Evolutionary conservation across 2,329 filamentous ascomycete genomes (phyloP).

Genomic region (Grosmannia huntii): DNA sequence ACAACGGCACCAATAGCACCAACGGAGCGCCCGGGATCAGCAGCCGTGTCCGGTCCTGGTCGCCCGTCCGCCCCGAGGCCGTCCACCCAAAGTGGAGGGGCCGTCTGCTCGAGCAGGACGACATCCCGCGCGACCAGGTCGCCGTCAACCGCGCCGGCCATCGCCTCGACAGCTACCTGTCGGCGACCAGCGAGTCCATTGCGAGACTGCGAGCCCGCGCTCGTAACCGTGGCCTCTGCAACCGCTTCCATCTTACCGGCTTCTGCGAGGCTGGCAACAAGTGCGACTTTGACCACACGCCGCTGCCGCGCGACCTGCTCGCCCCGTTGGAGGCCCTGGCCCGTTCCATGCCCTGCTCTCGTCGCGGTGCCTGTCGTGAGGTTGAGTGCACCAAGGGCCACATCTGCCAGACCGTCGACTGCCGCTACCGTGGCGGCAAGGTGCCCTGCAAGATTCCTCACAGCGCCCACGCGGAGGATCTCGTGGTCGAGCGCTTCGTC

Average conservation of each 20-base stretch:
- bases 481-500: slow-evolving; percentile 4
- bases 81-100: background rate
- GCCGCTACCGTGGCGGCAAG: slow-evolving; percentile 19
- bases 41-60: background rate
- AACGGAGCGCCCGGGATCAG: no score
- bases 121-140: slow-evolving; percentile 16
- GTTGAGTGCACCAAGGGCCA: slow-evolving; percentile 17
- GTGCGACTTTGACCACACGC: slow-evolving; percentile 19
- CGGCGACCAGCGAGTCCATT: slow-evolving; percentile 8
- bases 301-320: slow-evolving; percentile 15
- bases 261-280: slow-evolving; percentile 12
- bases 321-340: slow-evolving; percentile 16
- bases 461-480: slow-evolving; percentile 13
- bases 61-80: background rate
- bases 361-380: slow-evolving; percentile 16
- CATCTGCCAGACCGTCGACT: slow-evolving; percentile 20
- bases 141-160: slow-evolving; percentile 16
- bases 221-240: slow-evolving; percentile 16
- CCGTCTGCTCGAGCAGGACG: background rate
- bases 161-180: slow-evolving; percentile 18
- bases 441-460: slow-evolving; percentile 16
- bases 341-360: slow-evolving; percentile 17
- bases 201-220: slow-evolving; percentile 13
- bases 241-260: slow-evolving; percentile 16
- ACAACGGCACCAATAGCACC: background rate